A percentile compares a stretch with the other conserved stretches of the same genome.
Evolutionary conservation across 2,329 filamentous ascomycete species (phyloP).

Genomic region (Macrophomina phaseolina): DNA sequence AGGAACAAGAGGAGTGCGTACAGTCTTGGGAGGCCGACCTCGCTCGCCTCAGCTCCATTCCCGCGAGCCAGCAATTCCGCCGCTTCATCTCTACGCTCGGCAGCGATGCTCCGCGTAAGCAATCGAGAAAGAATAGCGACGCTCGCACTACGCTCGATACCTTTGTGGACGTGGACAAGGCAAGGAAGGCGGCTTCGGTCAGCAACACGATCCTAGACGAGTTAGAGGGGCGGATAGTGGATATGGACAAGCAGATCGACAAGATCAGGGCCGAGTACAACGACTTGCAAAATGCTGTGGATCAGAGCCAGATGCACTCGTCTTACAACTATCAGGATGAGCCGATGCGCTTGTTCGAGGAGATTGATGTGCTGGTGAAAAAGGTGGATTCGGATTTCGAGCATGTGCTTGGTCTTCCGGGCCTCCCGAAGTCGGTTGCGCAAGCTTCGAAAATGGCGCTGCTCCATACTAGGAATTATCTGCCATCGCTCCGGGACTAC

Average conservation of each 20-base stretch:
- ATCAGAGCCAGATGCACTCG: slow-evolving; percentile 57
- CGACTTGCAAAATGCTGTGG: slow-evolving; percentile 51
- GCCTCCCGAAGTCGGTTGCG: slow-evolving; percentile 67
- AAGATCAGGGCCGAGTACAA: slow-evolving; percentile 50
- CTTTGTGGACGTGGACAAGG: slow-evolving; percentile 56
- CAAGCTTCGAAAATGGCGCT: slow-evolving; percentile 69
- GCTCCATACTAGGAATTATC: slow-evolving; percentile 66
- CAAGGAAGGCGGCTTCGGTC: slow-evolving; percentile 73
- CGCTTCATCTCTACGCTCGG: slow-evolving; percentile 44
- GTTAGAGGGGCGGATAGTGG: slow-evolving; percentile 62
- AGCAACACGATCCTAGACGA: slow-evolving; percentile 67
- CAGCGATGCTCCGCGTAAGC: slow-evolving; percentile 32
- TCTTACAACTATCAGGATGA: slow-evolving; percentile 66
- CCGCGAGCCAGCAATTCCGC: slow-evolving; percentile 70
- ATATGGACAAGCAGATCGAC: slow-evolving; percentile 50
- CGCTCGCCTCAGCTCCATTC: slow-evolving; percentile 66
- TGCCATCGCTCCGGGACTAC: slow-evolving; percentile 65
- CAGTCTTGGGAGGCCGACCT: slow-evolving; percentile 73
- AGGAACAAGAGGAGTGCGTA: slow-evolving; percentile 69
- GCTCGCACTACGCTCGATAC: slow-evolving; percentile 35
- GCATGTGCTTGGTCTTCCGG: slow-evolving; percentile 71
- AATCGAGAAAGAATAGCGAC: slow-evolving; percentile 37
- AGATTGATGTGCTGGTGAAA: slow-evolving; percentile 83
- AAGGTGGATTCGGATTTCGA: slow-evolving; percentile 89
- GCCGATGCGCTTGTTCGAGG: slow-evolving; percentile 72